Conservation (phyloP, 169 alveolate species). For the Plasmodium gonderi region DNA sequence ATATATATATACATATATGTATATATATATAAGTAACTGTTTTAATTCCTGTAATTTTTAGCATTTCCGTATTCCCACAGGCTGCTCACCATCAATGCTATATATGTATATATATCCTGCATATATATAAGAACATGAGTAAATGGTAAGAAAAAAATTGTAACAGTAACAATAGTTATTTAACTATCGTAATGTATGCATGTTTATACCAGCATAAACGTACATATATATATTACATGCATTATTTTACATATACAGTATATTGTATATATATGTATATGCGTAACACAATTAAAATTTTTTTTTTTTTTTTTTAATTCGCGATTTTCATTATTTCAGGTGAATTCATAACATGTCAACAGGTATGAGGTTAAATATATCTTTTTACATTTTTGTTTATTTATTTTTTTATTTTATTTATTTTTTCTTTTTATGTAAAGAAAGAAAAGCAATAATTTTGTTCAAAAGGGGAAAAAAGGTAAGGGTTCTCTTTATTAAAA, state of each 20-base stretch:
- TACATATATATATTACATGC: background rate
- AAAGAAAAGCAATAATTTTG: background rate
- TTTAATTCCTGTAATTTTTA: background rate
- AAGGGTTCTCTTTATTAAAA: background rate
- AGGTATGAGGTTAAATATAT: background rate
- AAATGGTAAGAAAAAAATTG: background rate
- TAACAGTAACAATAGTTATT: background rate
- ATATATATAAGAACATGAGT: background rate
- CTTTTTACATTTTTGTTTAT: too few species aligned
- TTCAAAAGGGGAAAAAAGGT: background rate
- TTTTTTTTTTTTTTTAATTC: background rate
- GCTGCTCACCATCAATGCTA: background rate
- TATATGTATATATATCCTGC: background rate
- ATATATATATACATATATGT: too few species aligned
- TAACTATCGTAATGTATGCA: background rate
- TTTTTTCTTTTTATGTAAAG: background rate
- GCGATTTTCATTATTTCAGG: background rate
- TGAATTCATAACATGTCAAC: background rate
- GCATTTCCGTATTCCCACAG: background rate
- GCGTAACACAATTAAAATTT: too few species aligned
- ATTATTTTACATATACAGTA: background rate
- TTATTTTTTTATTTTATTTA: background rate
- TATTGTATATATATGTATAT: background rate
- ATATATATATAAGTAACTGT: too few species aligned
- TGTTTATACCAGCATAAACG: background rate